These are phyloP conservation scores for Eragrostis curvula DNA, from an alignment of 176 grass and related monocot genomes.

Conservation along the genomic window DNA sequence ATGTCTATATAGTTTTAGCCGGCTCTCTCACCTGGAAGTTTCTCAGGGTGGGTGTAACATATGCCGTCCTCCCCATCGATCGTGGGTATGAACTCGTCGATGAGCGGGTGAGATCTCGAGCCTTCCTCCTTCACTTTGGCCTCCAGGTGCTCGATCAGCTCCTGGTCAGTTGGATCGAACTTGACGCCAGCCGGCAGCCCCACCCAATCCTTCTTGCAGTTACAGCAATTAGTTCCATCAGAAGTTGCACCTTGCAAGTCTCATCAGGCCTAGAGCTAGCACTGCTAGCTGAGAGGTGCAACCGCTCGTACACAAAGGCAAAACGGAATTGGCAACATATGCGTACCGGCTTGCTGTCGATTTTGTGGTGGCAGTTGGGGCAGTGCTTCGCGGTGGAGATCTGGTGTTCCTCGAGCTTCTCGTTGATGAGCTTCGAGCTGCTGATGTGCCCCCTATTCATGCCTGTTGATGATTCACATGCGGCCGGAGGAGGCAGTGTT, in stretches of 20 bases:
- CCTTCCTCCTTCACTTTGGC: constrained; percentile 79
- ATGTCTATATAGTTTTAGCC: neutral
- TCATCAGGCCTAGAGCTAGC: constrained; percentile 11
- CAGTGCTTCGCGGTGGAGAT: constrained; percentile 79
- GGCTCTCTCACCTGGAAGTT: constrained; percentile 77
- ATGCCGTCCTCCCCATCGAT: constrained; percentile 96
- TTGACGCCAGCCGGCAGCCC: constrained; percentile 92
- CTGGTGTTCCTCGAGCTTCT: constrained; percentile 90
- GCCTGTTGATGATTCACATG: constrained; percentile 41
- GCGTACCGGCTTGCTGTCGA: constrained; percentile 84
- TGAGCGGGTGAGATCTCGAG: constrained; percentile 79
- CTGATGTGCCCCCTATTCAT: constrained; percentile 66
- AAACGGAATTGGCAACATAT: constrained; percentile 33
- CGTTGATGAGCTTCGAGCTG: constrained; percentile 86
- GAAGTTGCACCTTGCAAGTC: constrained; percentile 39
- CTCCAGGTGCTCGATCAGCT: constrained; percentile 93
- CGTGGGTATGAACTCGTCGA: constrained; percentile 95
- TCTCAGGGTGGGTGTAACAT: constrained; percentile 99
- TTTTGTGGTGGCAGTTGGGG: constrained; percentile 79
- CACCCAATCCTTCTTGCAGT: constrained; percentile 82
- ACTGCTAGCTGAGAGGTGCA: neutral
- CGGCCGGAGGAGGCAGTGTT: neutral
- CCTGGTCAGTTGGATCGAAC: constrained; percentile 94
- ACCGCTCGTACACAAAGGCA: constrained; percentile 11
- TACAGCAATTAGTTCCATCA: constrained; percentile 40